Conservation (phyloP, 257 asterid genomes). For the Solanum etuberosum region DNA sequence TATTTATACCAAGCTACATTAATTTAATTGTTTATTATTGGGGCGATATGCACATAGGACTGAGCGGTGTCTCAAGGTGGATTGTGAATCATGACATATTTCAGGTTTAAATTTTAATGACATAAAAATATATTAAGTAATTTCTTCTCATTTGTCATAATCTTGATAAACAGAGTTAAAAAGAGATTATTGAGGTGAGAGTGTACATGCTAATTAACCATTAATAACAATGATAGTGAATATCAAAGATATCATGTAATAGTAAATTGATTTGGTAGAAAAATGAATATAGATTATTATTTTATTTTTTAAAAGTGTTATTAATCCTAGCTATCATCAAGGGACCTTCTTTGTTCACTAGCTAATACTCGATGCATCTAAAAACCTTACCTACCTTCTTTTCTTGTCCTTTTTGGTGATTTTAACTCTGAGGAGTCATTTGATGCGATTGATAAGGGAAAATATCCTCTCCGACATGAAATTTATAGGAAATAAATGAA, state of each 20-base stretch:
- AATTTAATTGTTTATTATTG: background rate
- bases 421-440: no score
- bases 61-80: background rate
- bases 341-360: background rate
- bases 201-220: background rate
- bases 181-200: background rate
- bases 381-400: background rate
- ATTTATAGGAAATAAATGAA: no score
- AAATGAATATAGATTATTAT: background rate
- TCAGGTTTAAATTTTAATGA: no score
- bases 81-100: background rate
- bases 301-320: no score
- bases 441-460: no score
- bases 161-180: background rate
- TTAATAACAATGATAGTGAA: background rate
- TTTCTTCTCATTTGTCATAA: background rate
- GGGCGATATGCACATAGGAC: background rate
- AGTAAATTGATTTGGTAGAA: background rate
- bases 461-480: no score
- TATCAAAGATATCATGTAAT: background rate
- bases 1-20: background rate
- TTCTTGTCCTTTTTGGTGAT: background rate
- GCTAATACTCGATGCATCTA: background rate
- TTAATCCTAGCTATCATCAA: background rate
- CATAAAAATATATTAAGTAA: fast-evolving